phyloP scores from a whole-genome alignment of 768 basidiomycete genomes.

The Agaricus sinodeliciosus region DNA sequence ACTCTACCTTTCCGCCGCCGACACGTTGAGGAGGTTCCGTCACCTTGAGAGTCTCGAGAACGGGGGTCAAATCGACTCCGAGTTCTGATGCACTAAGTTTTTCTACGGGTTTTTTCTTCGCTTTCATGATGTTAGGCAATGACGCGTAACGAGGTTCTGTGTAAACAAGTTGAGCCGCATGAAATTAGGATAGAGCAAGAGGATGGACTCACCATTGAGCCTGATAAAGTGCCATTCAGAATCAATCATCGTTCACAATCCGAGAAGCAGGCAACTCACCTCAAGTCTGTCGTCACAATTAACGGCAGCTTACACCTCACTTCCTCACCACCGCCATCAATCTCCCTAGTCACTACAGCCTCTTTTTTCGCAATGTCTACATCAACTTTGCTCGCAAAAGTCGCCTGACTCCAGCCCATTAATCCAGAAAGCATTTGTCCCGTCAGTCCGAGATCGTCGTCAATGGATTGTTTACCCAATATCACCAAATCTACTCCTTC shows the following conservation, averaged over 20 bases:
- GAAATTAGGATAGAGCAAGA: background rate
- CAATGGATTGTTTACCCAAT: constrained; percentile 97
- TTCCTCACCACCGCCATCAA: constrained; percentile 91
- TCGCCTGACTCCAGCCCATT: constrained; percentile 89
- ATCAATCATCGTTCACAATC: background rate
- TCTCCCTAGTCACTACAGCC: constrained; percentile 77
- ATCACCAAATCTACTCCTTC: constrained; percentile 79
- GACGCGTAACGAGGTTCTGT: constrained; percentile 95
- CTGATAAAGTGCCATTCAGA: constrained; percentile 25
- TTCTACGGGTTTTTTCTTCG: constrained; percentile 97
- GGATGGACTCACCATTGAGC: constrained; percentile 54
- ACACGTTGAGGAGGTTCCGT: constrained; percentile 85
- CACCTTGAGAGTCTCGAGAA: constrained; percentile 82
- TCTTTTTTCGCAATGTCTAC: constrained; percentile 57
- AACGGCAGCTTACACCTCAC: constrained; percentile 74
- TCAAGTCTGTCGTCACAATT: constrained; percentile 87
- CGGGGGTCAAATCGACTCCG: constrained; percentile 75
- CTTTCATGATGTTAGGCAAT: constrained; percentile 97
- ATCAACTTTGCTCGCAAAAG: constrained; percentile 86
- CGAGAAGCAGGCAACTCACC: constrained; percentile 40
- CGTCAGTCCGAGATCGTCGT: constrained; percentile 93
- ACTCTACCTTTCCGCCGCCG: constrained; percentile 89
- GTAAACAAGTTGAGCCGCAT: constrained; percentile 4
- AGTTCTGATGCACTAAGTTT: constrained; percentile 76
- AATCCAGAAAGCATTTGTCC: constrained; percentile 97